Percentiles rank a stretch among this genome's conserved stretches.
phyloP scores from a whole-genome alignment of 331 rosid species.

The Saraca asoca region DNA sequence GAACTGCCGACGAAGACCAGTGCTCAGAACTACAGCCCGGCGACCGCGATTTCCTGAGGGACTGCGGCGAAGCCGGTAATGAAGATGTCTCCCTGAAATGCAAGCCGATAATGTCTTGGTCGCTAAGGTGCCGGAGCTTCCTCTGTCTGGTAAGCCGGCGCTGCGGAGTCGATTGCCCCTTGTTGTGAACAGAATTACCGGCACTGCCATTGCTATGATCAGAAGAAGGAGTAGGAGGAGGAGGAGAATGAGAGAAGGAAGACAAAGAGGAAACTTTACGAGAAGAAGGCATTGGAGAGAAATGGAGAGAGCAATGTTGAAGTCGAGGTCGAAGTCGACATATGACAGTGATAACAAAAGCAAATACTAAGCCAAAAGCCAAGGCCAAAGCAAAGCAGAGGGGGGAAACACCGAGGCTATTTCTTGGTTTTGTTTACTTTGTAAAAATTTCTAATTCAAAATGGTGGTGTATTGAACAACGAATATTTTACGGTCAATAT shows the following conservation, averaged over 20 bases:
- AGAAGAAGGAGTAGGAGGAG: constrained; percentile 10
- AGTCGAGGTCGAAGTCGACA: constrained; percentile 25
- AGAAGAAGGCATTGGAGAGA: constrained; percentile 32
- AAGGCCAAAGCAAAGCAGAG: not conserved
- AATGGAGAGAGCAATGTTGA: not conserved
- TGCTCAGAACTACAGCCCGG: constrained; percentile 35
- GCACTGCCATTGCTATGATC: not conserved
- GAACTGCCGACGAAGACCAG: constrained; percentile 50
- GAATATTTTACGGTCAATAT: constrained; percentile 39
- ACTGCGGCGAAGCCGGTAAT: constrained; percentile 55
- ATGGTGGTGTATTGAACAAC: constrained; percentile 23
- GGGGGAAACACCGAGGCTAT: constrained; percentile 41
- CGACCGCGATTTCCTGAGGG: constrained; percentile 33
- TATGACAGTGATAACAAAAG: constrained; percentile 11
- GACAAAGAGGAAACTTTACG: constrained; percentile 22
- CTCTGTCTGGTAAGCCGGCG: constrained; percentile 72
- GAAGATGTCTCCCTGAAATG: constrained; percentile 32
- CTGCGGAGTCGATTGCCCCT: constrained; percentile 30
- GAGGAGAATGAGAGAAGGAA: not conserved
- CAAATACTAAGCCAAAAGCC: not conserved
- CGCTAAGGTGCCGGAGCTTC: constrained; percentile 52
- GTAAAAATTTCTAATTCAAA: constrained; percentile 24
- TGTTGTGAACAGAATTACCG: not conserved
- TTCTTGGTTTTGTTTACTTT: constrained; percentile 20
- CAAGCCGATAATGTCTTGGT: constrained; percentile 39